phyloP scores from a whole-genome alignment of 306 rosid genomes.

The Cicer bijugum region DNA sequence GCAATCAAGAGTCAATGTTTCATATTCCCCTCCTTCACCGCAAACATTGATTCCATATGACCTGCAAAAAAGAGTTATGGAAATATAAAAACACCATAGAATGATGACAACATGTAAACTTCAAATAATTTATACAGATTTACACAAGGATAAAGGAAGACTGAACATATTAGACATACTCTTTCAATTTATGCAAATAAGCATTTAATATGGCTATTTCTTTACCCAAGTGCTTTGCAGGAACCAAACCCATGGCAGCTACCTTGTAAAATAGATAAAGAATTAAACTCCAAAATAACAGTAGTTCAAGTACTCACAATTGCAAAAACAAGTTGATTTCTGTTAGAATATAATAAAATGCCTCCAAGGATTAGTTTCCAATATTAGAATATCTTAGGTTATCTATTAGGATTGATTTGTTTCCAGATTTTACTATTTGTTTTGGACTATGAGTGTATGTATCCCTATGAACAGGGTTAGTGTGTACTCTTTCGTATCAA shows the following conservation, averaged over 20 bases:
- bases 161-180: conserved; percentile 53
- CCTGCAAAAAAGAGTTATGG: conserved; percentile 51
- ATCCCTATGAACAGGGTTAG: no score
- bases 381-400: no score
- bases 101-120: conserved; percentile 13
- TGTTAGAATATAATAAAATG: no score
- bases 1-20: conserved; percentile 93
- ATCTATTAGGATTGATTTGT: no score
- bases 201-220: conserved; percentile 71
- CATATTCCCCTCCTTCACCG: conserved; percentile 99
- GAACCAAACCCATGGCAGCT: conserved; percentile 97
- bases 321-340: conserved; percentile 39
- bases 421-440: no score
- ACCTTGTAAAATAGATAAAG: conserved; percentile 63
- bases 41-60: conserved; percentile 89
- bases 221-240: conserved; percentile 92
- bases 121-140: conserved; percentile 31
- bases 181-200: conserved; percentile 83
- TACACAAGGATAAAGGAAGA: conserved; percentile 36
- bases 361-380: no score
- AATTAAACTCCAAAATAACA: conserved; percentile 39
- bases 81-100: conserved; percentile 15
- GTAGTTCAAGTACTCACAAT: conserved; percentile 34
- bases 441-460: no score
- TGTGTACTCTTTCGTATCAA: no score